These are phyloP conservation scores for Tilletia setariae DNA, from an alignment of 1,284 basidiomycete species.

Conservation along the genomic window DNA sequence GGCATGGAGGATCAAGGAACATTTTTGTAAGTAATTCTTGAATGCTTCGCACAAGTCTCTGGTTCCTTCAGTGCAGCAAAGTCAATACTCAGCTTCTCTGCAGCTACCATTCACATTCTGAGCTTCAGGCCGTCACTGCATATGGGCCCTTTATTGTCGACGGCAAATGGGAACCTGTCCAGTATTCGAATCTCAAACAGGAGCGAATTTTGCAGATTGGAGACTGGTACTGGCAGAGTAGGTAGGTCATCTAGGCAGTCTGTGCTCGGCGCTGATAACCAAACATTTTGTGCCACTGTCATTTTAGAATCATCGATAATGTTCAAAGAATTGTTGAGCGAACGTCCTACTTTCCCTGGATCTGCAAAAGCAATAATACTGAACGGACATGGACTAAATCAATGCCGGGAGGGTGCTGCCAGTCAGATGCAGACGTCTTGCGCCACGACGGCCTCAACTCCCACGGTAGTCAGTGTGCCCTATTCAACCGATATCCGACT, in stretches of 20 bases:
- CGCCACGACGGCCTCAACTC: constrained; percentile 5
- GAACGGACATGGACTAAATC: constrained; percentile 28
- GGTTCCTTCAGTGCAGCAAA: no score
- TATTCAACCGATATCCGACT: constrained; percentile 34
- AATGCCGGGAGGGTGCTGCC: constrained; percentile 33
- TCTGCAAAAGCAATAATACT: constrained; percentile 30
- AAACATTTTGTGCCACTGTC: no score
- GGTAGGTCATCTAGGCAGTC: no score
- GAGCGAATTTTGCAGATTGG: neutral
- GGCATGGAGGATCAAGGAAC: constrained; percentile 20
- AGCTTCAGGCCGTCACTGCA: constrained; percentile 35
- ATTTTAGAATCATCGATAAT: no score
- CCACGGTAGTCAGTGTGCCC: constrained; percentile 27
- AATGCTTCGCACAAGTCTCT: no score
- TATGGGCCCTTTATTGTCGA: constrained; percentile 41
- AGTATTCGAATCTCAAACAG: neutral
- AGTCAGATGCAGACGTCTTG: no score
- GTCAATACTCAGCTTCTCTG: constrained; percentile 21
- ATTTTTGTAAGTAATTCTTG: neutral
- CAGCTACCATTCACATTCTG: constrained; percentile 43
- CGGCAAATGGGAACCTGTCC: constrained; percentile 17
- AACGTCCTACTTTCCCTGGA: constrained; percentile 45
- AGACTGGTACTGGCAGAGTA: constrained; percentile 9
- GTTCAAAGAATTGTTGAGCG: no score
- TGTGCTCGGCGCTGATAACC: no score